Percentiles rank a stretch among this genome's conserved stretches.
Evolutionary conservation across 1,284 basidiomycete genomes (phyloP).

Genomic region (Apiotrichum veenhuisii): DNA sequence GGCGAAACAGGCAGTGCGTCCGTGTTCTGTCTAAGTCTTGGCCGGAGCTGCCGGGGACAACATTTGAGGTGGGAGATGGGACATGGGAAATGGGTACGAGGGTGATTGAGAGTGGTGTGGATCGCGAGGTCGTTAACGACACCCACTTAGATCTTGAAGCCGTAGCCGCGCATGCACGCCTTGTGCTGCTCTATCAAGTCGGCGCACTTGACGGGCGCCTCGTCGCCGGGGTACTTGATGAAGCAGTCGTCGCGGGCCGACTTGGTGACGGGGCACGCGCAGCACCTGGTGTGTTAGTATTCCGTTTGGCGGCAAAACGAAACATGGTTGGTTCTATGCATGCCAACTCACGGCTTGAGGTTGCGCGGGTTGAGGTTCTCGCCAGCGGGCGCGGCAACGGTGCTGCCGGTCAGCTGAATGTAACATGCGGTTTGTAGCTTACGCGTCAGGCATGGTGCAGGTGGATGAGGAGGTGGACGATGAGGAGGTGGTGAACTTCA

Average conservation of each 20-base stretch:
- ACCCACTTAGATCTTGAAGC: constrained; percentile 77
- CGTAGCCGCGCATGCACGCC: constrained; percentile 82
- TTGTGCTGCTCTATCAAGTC: constrained; percentile 74
- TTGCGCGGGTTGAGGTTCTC: constrained; percentile 80
- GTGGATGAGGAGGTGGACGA: background rate
- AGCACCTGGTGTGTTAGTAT: constrained; percentile 63
- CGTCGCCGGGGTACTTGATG: constrained; percentile 65
- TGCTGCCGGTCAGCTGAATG: background rate
- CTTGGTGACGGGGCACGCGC: constrained; percentile 94
- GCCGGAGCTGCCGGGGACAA: too few relatives aligned
- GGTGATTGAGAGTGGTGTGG: background rate
- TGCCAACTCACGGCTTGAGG: constrained; percentile 73
- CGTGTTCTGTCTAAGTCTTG: background rate
- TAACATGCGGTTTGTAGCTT: background rate
- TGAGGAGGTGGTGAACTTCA: constrained; percentile 1
- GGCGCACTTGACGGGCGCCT: constrained; percentile 72
- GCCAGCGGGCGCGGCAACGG: constrained; percentile 10
- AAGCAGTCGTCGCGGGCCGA: constrained; percentile 88
- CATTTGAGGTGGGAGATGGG: background rate
- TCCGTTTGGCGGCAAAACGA: too few relatives aligned
- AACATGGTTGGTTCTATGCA: background rate
- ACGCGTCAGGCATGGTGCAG: constrained; percentile 15
- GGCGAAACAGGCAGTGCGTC: background rate
- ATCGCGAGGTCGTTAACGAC: too few relatives aligned
- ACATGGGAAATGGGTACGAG: background rate